A percentile compares a stretch with the other conserved stretches of the same genome.
These are phyloP conservation scores for Marasmius oreades DNA, from an alignment of 1,284 basidiomycete species.

Conservation along the genomic window DNA sequence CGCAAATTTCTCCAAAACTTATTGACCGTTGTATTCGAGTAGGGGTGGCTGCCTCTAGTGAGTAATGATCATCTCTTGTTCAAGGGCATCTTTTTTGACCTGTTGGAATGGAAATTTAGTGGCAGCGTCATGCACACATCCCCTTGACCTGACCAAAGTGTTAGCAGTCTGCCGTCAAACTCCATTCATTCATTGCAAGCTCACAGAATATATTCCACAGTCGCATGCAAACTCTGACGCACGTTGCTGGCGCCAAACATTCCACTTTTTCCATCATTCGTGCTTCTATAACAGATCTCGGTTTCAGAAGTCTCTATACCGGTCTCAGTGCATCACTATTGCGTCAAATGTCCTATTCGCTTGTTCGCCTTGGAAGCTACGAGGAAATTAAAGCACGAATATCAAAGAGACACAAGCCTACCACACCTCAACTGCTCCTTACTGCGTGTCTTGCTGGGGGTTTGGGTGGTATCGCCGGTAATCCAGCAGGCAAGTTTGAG, in stretches of 20 bases:
- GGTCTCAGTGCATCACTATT: constrained; percentile 84
- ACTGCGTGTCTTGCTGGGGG: constrained; percentile 73
- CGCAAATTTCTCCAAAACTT: constrained; percentile 21
- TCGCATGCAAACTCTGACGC: constrained; percentile 73
- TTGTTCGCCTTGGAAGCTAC: constrained; percentile 84
- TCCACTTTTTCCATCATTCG: constrained; percentile 59
- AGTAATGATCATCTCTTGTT: constrained; percentile 27
- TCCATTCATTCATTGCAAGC: constrained; percentile 3
- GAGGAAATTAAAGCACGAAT: constrained; percentile 69
- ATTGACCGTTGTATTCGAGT: neutral
- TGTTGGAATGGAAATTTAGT: constrained; percentile 56
- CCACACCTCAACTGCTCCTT: constrained; percentile 51
- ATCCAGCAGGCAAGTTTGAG: constrained; percentile 62
- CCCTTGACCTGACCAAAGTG: constrained; percentile 86
- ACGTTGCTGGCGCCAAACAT: constrained; percentile 38
- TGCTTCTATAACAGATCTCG: constrained; percentile 53
- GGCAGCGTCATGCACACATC: constrained; percentile 85
- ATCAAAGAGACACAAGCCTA: constrained; percentile 45
- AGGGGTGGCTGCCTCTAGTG: constrained; percentile 79
- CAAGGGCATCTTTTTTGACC: constrained; percentile 9
- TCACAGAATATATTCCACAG: constrained; percentile 31
- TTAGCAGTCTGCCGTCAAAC: constrained; percentile 33
- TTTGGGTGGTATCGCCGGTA: constrained; percentile 77
- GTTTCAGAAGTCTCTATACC: constrained; percentile 73
- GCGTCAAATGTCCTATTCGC: constrained; percentile 90